Conservation (phyloP, 352 stramenopile species). For the Globisporangium spinosum region DNA sequence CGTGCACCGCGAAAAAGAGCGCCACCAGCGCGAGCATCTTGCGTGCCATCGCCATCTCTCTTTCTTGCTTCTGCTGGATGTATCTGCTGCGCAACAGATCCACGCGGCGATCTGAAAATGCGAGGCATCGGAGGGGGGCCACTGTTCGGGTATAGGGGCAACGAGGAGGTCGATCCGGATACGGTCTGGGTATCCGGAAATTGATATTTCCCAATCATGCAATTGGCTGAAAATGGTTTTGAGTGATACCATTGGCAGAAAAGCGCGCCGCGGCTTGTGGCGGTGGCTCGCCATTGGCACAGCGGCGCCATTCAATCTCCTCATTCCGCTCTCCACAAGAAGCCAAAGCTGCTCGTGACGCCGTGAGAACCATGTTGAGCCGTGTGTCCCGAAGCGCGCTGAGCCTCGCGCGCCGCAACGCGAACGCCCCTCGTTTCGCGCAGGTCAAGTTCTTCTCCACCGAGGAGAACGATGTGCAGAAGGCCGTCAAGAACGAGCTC, state of each 20-base stretch:
- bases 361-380: conserved; percentile 45
- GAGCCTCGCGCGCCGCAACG: conserved; percentile 46
- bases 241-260: conserved; percentile 9
- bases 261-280: conserved; percentile 4
- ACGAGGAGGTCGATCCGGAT: conserved; percentile 14
- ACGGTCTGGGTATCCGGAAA: conserved; percentile 12
- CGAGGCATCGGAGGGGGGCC: background rate
- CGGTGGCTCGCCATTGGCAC: background rate
- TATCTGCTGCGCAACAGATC: conserved; percentile 16
- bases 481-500: conserved; percentile 53
- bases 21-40: conserved; percentile 28
- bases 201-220: background rate
- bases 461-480: conserved; percentile 31
- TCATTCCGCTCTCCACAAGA: conserved; percentile 14
- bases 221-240: background rate
- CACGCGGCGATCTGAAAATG: conserved; percentile 17
- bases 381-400: conserved; percentile 69
- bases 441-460: conserved; percentile 62
- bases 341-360: background rate
- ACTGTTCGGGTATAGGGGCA: background rate
- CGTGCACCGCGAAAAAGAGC: conserved; percentile 24
- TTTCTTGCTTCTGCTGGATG: conserved; percentile 4
- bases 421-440: conserved; percentile 37
- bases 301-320: conserved; percentile 22
- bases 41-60: conserved; percentile 22